Base-by-base conservation (phyloP, 2,329 filamentous ascomycete genomes). In the Sarocladium strictum region DNA sequence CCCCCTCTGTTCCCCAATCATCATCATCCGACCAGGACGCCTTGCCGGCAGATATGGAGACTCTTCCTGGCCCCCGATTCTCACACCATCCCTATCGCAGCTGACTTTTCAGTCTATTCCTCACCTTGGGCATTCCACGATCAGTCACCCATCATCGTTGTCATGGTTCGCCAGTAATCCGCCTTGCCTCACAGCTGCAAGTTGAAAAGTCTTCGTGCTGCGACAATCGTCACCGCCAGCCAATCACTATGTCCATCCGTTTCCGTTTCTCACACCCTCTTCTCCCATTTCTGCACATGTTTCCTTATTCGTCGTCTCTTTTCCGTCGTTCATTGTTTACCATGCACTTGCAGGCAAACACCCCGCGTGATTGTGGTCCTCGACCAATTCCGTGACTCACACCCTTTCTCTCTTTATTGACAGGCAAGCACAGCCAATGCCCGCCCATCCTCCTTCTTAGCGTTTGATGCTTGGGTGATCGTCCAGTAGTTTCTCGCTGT, bases 111-210 rank as follows among this genome's bases (percentile, higher is more conserved):
- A n/a, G n/a, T n/a, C n/a, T n/a, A n/a, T n/a, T n/a, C n/a, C n/a
- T n/a, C 40, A 43, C 40, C 17, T 43, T 15, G 40, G 21, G n/a
- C n/a, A n/a, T n/a, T n/a, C n/a, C n/a, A n/a, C n/a, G n/a, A n/a
- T n/a, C 24, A 3, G 9, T 17, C 43, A 27, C 43, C 43, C 24
- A 26, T 14, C 4, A 23, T 23, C 38, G 4, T 23, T n/a, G n/a
- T n/a, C 6, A 26, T 45, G 43, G 47, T 33, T 35, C 47, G 47
- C 27, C 47, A 51, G 47, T 10, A 29, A 51, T 51, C 47, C 47
- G 47, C 47, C 47, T 35, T 47, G 43, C 43, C 10, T 7, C 24
- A n/a, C 3, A 15, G 43, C 12, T 15, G 17, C 4, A 17, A 11
- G 7, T 15, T 15, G 24, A 4, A 23, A 19, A 43, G 21, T 12